phyloP scores from a whole-genome alignment of 805 yeast species.

The Crinitomyces ghanaensis region DNA sequence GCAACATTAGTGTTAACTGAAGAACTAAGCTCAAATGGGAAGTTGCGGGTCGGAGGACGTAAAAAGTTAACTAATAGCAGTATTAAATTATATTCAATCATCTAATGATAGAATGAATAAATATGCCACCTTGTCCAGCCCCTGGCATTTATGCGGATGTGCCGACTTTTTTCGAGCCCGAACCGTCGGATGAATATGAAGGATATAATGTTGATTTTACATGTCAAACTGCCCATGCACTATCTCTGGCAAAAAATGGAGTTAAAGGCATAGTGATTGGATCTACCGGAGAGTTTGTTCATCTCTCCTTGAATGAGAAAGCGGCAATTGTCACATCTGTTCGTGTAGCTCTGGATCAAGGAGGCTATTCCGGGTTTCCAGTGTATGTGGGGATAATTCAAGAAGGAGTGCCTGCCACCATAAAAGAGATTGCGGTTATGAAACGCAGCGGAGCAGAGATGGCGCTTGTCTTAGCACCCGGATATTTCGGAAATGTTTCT shows the following conservation, averaged over 20 bases:
- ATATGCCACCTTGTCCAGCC: conserved; percentile 14
- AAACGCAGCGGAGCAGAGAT: conserved; percentile 22
- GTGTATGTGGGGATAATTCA: conserved; percentile 41
- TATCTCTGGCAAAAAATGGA: conserved; percentile 33
- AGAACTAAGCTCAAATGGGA: not conserved
- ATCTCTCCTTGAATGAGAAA: conserved; percentile 37
- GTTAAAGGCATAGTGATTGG: conserved; percentile 41
- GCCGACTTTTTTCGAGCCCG: conserved; percentile 42
- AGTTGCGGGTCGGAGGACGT: not conserved
- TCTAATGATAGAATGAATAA: conserved; percentile 8
- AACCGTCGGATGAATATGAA: too few species aligned
- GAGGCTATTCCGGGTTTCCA: conserved; percentile 30
- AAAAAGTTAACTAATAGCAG: not conserved
- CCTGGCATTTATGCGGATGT: conserved; percentile 39
- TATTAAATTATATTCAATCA: conserved; percentile 1
- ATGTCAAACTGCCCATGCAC: conserved; percentile 36
- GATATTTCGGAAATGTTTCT: conserved; percentile 37
- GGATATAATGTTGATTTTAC: conserved; percentile 33
- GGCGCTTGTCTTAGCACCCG: conserved; percentile 32
- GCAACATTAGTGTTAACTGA: conserved; percentile 23
- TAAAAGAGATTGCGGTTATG: conserved; percentile 23
- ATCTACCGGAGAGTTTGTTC: conserved; percentile 46
- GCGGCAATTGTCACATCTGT: conserved; percentile 19
- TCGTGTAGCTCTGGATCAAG: conserved; percentile 25
- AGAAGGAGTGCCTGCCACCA: conserved; percentile 34